Base-by-base conservation (phyloP, 768 basidiomycete genomes). In the Boletus coccyginus region DNA sequence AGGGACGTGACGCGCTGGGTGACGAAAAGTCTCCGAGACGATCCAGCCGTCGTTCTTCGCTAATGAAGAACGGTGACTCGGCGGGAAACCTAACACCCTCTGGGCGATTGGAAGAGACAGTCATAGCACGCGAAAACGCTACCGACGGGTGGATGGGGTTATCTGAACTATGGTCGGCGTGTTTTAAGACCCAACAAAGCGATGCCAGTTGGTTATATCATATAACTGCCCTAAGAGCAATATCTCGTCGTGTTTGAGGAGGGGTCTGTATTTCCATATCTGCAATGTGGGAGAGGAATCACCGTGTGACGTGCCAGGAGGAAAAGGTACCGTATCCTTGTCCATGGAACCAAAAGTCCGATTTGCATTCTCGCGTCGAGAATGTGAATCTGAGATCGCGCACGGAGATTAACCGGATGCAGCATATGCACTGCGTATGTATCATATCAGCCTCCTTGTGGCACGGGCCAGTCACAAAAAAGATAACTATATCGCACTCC, bases 321-420 rank as follows among this genome's bases (percentile, higher is more conserved):
- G 38, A n/a, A 41, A 47, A 35, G 31, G 38, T 40, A 53, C 52
- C 53, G 12, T n/a, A 33, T 19, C 46, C 43, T 31, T 43, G 51
- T 47, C 32, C 58, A 63, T 56, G 59, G 65, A 50, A 56, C 21
- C 35, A 56, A 54, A 52, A 12, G 27, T 44, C 60, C 58, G 63
- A 66, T 62, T 62, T 59, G 63, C 65, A 64, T 55, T 49, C 33
- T 58, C 38, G 48, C 46, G 33, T 27, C 32, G n/a, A 61, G 62
- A 65, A 68, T 53, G 63, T 27, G 59, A 39, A 66, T 66, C 66
- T 66, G 50, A 68, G 66, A 68, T 67, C 42, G 12, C 42, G 12
- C 24, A 19, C 66, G 66, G 66, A 60, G 54, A 66, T 66, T 59
- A 44, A 50, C 57, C 60, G 66, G 44, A n/a, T 4, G 31, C 39